Base-by-base conservation (phyloP, 2,329 filamentous ascomycete species). In the Hypoxylon sp. region DNA sequence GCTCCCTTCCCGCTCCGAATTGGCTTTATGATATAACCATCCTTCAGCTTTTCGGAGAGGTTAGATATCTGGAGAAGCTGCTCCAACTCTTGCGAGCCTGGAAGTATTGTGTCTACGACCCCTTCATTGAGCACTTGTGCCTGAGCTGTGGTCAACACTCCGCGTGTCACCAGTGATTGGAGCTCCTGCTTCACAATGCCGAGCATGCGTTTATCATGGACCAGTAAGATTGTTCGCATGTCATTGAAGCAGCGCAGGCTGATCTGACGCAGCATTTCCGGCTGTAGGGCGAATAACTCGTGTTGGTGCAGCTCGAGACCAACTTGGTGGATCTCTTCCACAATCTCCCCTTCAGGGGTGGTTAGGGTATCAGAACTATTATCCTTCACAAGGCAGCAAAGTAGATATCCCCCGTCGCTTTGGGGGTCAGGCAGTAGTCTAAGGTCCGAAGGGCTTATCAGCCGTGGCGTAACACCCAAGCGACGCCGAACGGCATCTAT, bases 231-330 rank as follows among this genome's bases (percentile, higher is more conserved):
- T 19, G 55, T 39, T 17, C 55, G 44, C 55, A 58, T 58, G 19
- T 58, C 55, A 11, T 58, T 58, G 42, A 58, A 58, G 29, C 55
- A 58, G 4, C 55, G 55, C 13, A 50, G 55, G 6, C 55, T 58
- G 7, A 58, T 19, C 10, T 58, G 55, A 24, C 55, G 55, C 15
- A 58, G 24, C 15, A 58, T 58, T 8, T 58, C 46, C 39, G 44
- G 44, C 10, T 58, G 11, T 29, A 58, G 4, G 6, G 55, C 46
- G 10, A 29, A 31, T 19, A 58, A 7, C 44, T 58, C 55, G 11
- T 29, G 19, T 13, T 58, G 55, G 15, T 27, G 32, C 2, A 58
- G 31, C 27, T 58, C 55, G 11, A 58, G 31, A 17, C 55, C 55
- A 15, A 58, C 21, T 19, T 58, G 55, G 15, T 58, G 7, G 3